phyloP scores from a whole-genome alignment of 306 rosid genomes.

The Fagus sylvatica region DNA sequence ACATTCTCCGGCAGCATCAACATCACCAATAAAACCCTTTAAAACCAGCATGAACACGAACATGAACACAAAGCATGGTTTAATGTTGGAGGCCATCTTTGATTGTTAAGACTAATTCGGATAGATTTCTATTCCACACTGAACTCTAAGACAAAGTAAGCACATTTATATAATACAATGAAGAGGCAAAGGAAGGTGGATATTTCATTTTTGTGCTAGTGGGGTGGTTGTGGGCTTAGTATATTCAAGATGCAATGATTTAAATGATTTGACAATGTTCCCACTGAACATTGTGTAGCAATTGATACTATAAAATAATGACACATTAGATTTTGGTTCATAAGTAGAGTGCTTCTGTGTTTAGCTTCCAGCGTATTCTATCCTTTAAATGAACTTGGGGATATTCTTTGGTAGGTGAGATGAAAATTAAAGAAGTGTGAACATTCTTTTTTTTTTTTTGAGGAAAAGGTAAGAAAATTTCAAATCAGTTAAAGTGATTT shows the following conservation, averaged over 20 bases:
- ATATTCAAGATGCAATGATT: slow-evolving; percentile 31
- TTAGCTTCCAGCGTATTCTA: not conserved
- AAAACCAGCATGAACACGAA: slow-evolving; percentile 26
- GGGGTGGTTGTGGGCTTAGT: slow-evolving; percentile 48
- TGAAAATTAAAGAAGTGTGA: slow-evolving; percentile 2
- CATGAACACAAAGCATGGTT: slow-evolving; percentile 14
- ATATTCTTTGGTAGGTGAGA: slow-evolving; percentile 10
- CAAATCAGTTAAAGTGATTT: no score
- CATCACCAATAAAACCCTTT: slow-evolving; percentile 9
- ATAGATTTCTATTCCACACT: not conserved
- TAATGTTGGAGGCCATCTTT: slow-evolving; percentile 16
- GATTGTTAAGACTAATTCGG: not conserved
- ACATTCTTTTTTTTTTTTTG: not conserved
- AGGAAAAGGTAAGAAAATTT: no score
- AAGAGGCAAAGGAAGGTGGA: not conserved
- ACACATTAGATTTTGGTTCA: not conserved
- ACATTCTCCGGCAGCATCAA: slow-evolving; percentile 74
- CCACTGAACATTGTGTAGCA: not conserved
- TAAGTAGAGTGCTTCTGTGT: not conserved
- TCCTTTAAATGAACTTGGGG: not conserved
- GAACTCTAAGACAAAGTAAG: not conserved
- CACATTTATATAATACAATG: not conserved
- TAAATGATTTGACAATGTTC: not conserved
- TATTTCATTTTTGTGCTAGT: slow-evolving; percentile 16
- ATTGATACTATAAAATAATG: not conserved